Percentiles rank a stretch among this genome's conserved stretches.
Evolutionary conservation across 257 asterid species (phyloP).

Genomic region (Solanum chaucha): DNA sequence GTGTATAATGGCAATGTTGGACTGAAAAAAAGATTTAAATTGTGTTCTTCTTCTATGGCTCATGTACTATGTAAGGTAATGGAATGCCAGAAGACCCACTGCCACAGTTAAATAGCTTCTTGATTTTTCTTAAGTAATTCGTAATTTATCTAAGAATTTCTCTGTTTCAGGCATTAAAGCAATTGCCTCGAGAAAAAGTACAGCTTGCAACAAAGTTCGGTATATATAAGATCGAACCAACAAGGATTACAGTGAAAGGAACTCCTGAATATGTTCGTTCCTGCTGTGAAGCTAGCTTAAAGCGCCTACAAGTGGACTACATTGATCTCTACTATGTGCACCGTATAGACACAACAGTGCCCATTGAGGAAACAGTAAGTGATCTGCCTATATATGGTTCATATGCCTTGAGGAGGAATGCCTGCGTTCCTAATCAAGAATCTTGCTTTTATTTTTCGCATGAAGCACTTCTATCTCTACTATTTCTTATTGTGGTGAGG

Average conservation of each 20-base stretch:
- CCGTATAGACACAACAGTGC: constrained; percentile 42
- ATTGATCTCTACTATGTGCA: constrained; percentile 53
- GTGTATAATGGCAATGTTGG: background rate
- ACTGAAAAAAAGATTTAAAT: background rate
- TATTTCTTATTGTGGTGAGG: background rate
- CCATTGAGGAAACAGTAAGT: constrained; percentile 61
- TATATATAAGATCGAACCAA: constrained; percentile 14
- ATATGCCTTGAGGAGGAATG: too few relatives aligned
- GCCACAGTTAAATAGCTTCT: background rate
- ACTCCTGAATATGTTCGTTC: constrained; percentile 49
- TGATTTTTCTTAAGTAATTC: background rate
- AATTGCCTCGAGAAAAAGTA: constrained; percentile 45
- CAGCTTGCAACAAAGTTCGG: constrained; percentile 66
- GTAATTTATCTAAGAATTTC: background rate
- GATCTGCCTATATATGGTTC: background rate
- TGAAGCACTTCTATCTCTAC: background rate
- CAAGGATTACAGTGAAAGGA: constrained; percentile 33
- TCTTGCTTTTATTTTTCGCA: background rate
- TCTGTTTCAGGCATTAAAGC: constrained; percentile 45
- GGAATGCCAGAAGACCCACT: background rate
- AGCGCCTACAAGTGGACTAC: constrained; percentile 47
- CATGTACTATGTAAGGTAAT: background rate
- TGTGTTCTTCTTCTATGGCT: background rate
- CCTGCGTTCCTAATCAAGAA: background rate
- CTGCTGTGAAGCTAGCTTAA: constrained; percentile 59